Base-by-base conservation (phyloP, 108 stramenopile species). In the Fragilariopsis cylindrus region DNA sequence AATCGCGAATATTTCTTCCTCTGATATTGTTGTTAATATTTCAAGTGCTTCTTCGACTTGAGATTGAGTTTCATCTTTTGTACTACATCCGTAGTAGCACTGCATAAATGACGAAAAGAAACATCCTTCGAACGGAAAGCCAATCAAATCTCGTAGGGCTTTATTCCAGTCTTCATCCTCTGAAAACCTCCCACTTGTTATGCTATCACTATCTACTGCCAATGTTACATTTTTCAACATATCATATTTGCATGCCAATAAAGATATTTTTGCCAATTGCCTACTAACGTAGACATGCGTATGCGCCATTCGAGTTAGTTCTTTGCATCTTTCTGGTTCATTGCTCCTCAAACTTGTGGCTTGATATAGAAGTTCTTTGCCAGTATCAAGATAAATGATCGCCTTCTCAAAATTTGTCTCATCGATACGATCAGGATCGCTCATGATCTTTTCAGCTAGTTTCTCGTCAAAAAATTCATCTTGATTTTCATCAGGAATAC, bases 281-380 rank as follows among this genome's bases (percentile, higher is more conserved):
- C 70, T 19, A 11, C 70, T 71, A 19, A 65, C 77, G 16, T 72
- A 70, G 16, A 71, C 77, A 67, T 67, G 72, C 7, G 68, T 64
- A 62, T 71, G 70, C 5, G 71, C 77, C 50, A 72, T 78, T 41
- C 15, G 41, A 65, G 63, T 50, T 5, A 78, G 54, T 15, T 54
- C 45, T 41, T 57, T 42, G 3, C 54, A 57, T 12, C 46, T 45
- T 45, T 19, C 44, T 3, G 71, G 56, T 30, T 78, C 65, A 12
- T 57, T 44, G 40, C 0, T 41, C 48, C 63, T 78, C 13, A 67
- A 48, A 13, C 21, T 8, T 2, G 71, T 47, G 12, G 64, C 71
- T 47, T 67, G 42, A n/a, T 57, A 42, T 15, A 78, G 48, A 11
- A 70, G 30, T 21, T 66, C 63, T 44, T 52, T 46, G 5, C 69